phyloP scores from a whole-genome alignment of 371 early-diverging fungal species.

The Paraphysoderma sedebokerense region DNA sequence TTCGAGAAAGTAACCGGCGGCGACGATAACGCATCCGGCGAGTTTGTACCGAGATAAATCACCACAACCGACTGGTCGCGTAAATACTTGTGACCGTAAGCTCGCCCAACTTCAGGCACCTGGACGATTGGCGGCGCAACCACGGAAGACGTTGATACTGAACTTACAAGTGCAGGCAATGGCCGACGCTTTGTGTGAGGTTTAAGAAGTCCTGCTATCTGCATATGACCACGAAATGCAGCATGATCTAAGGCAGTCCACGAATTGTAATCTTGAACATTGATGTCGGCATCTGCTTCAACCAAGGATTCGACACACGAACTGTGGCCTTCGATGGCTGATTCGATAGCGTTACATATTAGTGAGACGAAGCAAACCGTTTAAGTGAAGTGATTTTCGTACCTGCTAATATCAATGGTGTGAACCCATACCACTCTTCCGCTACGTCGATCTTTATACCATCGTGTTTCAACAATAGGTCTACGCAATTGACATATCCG shows the following conservation, averaged over 20 bases:
- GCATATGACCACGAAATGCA: constrained; percentile 35
- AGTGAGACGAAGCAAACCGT: too few species aligned
- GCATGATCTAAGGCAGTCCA: constrained; percentile 58
- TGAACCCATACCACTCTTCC: constrained; percentile 35
- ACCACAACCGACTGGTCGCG: constrained; percentile 41
- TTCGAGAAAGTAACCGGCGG: too few species aligned
- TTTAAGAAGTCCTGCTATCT: constrained; percentile 27
- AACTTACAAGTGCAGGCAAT: constrained; percentile 1
- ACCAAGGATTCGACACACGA: constrained; percentile 29
- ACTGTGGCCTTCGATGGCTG: constrained; percentile 36
- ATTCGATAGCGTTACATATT: neutral
- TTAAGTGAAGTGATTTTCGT: neutral
- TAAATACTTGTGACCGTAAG: constrained; percentile 48
- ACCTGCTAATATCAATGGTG: constrained; percentile 44
- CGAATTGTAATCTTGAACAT: constrained; percentile 23
- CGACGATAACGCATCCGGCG: too few species aligned
- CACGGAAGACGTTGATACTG: too few species aligned
- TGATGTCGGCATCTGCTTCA: constrained; percentile 31
- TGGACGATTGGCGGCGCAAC: constrained; percentile 3
- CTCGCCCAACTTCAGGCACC: constrained; percentile 3
- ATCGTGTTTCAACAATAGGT: constrained; percentile 17
- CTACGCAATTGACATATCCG: constrained; percentile 31
- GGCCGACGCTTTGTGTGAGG: constrained; percentile 15
- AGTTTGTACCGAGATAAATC: constrained; percentile 45
- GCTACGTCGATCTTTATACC: constrained; percentile 8